A percentile compares a stretch with the other conserved stretches of the same genome.
Conservation (phyloP, 2,329 filamentous ascomycete genomes). For the Colletotrichum horii region DNA sequence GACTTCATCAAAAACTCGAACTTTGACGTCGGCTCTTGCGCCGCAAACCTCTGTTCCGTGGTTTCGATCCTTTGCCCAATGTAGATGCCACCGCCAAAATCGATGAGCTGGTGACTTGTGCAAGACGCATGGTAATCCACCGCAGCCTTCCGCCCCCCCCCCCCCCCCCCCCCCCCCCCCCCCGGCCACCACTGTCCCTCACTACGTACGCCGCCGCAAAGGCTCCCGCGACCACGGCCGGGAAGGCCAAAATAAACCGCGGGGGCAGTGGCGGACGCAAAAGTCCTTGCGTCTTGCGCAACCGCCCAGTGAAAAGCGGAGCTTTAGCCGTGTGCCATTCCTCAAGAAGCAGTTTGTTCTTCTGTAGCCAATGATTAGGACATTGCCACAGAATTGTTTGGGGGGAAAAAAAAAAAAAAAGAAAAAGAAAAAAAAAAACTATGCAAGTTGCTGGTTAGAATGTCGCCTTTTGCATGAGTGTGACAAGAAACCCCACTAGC, state of each 20-base stretch:
- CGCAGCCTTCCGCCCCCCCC: background rate
- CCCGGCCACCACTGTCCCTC: background rate
- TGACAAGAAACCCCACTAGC: background rate
- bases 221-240: background rate
- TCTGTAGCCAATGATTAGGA: background rate
- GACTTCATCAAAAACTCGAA: background rate
- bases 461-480: background rate
- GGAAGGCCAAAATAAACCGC: no score
- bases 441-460: background rate
- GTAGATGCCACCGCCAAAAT: background rate
- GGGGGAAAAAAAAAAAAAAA: no score
- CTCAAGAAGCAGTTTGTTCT: background rate
- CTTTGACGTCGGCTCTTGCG: background rate
- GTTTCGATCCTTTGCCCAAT: no score
- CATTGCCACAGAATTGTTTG: no score
- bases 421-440: background rate
- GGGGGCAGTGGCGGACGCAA: background rate
- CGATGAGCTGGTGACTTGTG: background rate
- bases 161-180: no score
- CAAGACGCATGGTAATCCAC: background rate
- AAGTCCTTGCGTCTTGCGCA: slow-evolving; percentile 2
- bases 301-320: background rate
- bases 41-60: no score
- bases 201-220: background rate
- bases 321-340: background rate